Evolutionary conservation across 1,139 yeast genomes (phyloP).

Genomic region (Lodderomyces beijingensis): DNA sequence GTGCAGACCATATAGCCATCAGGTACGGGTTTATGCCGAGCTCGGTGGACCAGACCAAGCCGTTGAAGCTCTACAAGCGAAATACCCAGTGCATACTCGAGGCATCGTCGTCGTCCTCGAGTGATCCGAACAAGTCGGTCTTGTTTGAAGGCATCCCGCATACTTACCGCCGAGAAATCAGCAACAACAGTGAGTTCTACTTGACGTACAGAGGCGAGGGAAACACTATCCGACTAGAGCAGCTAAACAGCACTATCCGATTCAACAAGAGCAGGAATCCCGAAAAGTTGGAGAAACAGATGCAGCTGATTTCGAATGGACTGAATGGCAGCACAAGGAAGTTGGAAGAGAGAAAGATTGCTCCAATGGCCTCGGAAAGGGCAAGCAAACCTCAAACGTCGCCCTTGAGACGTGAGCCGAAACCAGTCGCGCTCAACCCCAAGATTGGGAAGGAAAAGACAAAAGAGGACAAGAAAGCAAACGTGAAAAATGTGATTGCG

Average conservation of each 20-base stretch:
- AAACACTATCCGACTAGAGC: conserved; percentile 19
- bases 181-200: conserved; percentile 27
- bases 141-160: conserved; percentile 41
- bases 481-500: background rate
- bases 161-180: conserved; percentile 17
- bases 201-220: conserved; percentile 18
- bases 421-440: too few relatives aligned
- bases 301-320: conserved; percentile 15
- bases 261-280: conserved; percentile 37
- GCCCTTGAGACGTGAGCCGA: too few relatives aligned
- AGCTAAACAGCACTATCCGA: conserved; percentile 30
- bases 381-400: background rate
- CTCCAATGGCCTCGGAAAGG: too few relatives aligned
- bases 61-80: conserved; percentile 33
- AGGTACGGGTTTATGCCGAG: conserved; percentile 44
- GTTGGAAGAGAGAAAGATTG: background rate
- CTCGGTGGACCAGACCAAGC: conserved; percentile 36
- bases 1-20: conserved; percentile 26
- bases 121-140: conserved; percentile 21
- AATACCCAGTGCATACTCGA: conserved; percentile 31
- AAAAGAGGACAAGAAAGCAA: background rate
- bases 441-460: too few relatives aligned
- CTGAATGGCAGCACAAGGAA: conserved; percentile 1
- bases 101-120: conserved; percentile 27
- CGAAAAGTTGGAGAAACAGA: conserved; percentile 16